Evolutionary conservation across 176 grass and related monocot genomes (phyloP), one percentile per base, ranked within the genome.

Genomic region (Saccharum officinarum): DNA sequence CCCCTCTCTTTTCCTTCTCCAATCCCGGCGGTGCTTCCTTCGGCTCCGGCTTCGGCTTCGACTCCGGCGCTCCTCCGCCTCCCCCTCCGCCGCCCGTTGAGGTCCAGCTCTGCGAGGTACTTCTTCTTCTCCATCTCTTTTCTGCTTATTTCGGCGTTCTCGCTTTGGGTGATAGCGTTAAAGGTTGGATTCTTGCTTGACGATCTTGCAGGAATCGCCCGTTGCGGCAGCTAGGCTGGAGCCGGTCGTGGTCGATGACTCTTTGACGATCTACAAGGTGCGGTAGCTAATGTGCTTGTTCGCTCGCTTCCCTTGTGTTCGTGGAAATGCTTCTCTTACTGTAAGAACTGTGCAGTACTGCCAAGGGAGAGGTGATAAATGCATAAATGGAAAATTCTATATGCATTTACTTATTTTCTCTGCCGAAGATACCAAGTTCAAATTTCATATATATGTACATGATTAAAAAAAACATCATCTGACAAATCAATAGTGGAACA

Each of bases 191-290:
- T 20, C 37, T 34, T 1, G 26, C 17, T 6, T 54, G 17, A 20
- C 34, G 15, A 22, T 22, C 49, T 57, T 76, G 31, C 49, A 76
- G 94, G 89, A 90, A 79, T 90, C 87, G 10, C 63, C 81, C 6
- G 65, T 69, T 1, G 28, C 45, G 7, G 11, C 57, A 33, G 70
- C 71, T 15, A 82, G 22, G 18, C 65, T 86, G 78, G 97, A 99
- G 13, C 73, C 92, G 0, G 81, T 96, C 30, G 70, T 89, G n/a
- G 76, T 99, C 11, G 85, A 91, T 62, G 86, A 89, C 8, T 80
- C 75, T 16, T 28, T 96, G n/a, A 87, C 93, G 3, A 92, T 99
- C 75, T 94, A 86, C 72, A 94, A 94, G 93, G 95, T 97, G 69
- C n/a, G 50, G 26, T 74, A 40, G 71, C 18, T 30, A 64, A 46